Evolutionary conservation across 2,329 filamentous ascomycete species (phyloP).

Genomic region (Penicillium sp.): DNA sequence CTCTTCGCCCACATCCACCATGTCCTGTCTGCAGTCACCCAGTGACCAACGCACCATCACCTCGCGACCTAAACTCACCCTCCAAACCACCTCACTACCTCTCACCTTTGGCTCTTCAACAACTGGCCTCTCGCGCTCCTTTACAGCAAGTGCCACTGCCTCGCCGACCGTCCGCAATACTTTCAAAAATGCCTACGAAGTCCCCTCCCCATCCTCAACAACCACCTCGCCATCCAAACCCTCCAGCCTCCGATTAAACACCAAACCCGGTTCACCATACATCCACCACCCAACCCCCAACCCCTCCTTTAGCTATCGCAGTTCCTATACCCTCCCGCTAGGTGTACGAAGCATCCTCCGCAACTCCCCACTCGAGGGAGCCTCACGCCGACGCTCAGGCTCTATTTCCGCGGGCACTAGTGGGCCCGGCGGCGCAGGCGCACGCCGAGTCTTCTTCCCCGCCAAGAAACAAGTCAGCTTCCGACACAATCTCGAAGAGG

Average conservation of each 20-base stretch:
- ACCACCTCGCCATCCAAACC: conserved; percentile 40
- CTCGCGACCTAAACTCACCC: conserved; percentile 62
- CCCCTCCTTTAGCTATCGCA: conserved; percentile 19
- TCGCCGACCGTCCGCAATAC: conserved; percentile 67
- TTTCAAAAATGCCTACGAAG: conserved; percentile 63
- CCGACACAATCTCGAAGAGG: conserved; percentile 60
- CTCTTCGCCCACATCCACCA: conserved; percentile 13
- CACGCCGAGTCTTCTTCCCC: conserved; percentile 54
- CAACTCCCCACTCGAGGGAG: conserved; percentile 48
- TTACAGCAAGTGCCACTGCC: conserved; percentile 52
- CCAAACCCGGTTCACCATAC: conserved; percentile 34
- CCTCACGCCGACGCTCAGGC: conserved; percentile 44
- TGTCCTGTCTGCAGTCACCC: conserved; percentile 27
- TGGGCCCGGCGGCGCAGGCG: conserved; percentile 34
- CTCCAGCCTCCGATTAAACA: conserved; percentile 28
- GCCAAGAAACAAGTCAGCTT: conserved; percentile 63
- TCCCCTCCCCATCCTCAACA: conserved; percentile 43
- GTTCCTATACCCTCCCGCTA: conserved; percentile 48
- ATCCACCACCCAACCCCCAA: conserved; percentile 20
- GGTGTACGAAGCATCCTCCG: conserved; percentile 53
- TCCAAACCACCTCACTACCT: conserved; percentile 59
- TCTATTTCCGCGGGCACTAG: conserved; percentile 41
- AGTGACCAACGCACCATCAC: conserved; percentile 24
- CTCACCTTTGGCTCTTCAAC: conserved; percentile 59
- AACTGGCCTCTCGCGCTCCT: conserved; percentile 56